Evolutionary conservation across 106 monocot species (phyloP).

Genomic region (Hemerocallis citrina): DNA sequence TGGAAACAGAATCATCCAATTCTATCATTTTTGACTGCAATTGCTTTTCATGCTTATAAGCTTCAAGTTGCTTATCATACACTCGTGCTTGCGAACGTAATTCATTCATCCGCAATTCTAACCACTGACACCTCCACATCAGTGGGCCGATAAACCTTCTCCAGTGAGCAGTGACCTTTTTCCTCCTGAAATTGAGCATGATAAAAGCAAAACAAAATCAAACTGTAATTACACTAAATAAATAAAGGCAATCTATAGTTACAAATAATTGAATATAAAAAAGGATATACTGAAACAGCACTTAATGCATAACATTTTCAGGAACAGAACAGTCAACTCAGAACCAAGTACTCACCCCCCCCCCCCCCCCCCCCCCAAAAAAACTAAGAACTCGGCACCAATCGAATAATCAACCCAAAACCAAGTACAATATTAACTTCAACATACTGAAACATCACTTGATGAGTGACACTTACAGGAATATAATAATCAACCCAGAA

Average conservation of each 20-base stretch:
- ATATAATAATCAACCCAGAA: too few relatives aligned
- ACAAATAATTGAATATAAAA: neutral
- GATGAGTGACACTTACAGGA: too few relatives aligned
- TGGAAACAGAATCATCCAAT: slow-evolving; percentile 43
- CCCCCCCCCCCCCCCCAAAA: too few relatives aligned
- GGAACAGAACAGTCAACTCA: too few relatives aligned
- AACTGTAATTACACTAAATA: neutral
- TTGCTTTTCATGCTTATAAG: slow-evolving; percentile 56
- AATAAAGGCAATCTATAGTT: neutral
- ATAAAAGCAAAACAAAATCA: neutral
- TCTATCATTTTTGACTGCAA: slow-evolving; percentile 44
- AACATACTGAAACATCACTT: too few relatives aligned
- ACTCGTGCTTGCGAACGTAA: slow-evolving; percentile 43
- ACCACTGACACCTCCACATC: slow-evolving; percentile 85
- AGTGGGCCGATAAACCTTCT: slow-evolving; percentile 60
- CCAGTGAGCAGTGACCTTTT: slow-evolving; percentile 75
- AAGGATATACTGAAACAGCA: too few relatives aligned
- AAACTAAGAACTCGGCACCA: too few relatives aligned
- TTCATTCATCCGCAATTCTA: slow-evolving; percentile 77
- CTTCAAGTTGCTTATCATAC: slow-evolving; percentile 59
- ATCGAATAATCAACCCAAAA: too few relatives aligned
- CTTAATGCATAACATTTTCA: too few relatives aligned
- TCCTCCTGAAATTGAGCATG: slow-evolving; percentile 53
- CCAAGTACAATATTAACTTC: too few relatives aligned
- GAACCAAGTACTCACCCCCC: too few relatives aligned